Base-by-base conservation (phyloP, 305 asterid species). In the Plantago lanceolata region DNA sequence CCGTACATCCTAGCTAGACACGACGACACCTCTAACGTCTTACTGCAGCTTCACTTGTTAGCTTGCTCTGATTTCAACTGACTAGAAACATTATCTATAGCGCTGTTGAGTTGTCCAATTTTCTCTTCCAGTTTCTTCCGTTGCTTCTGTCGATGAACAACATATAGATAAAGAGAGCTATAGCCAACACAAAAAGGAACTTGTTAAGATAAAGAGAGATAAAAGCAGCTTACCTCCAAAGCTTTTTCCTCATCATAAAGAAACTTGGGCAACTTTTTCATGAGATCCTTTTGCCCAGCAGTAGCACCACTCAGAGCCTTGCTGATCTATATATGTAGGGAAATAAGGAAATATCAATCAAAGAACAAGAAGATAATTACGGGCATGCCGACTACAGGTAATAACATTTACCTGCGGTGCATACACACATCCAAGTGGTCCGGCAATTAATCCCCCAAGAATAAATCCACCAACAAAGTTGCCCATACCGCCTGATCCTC, bases 191-290 rank as follows among this genome's bases (percentile, higher is more conserved):
- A n/a, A n/a, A n/a, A n/a, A n/a, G n/a, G 28, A 24, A 24, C 3
- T 24, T 24, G 28, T 24, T 24, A 24, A 24, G 28, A 24, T 24
- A 24, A 24, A 24, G 31, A 52, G 45, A 49, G 45, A 63, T 40
- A 19, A 59, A 47, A 65, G 57, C 33, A 19, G 20, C 75, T 70
- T 75, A 86, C 96, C 94, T 91, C 96, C 57, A 91, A 66, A 66
- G 82, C 94, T 60, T 89, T 89, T 61, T 89, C 98, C 71, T 88
- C 96, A 17, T 91, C 95, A 35, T 88, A 85, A 48, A 88, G 57
- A 73, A 90, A 90, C 66, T 90, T 90, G 56, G 97, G 96, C 75
- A 90, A 79, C 67, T 85, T 88, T 63, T 82, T 82, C 95, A 85
- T 84, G 61, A 90, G 74, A 56, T 90, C 95, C 66, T 90, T 90